phyloP scores from a whole-genome alignment of 768 basidiomycete species.

The Gloeostereum incarnatum region DNA sequence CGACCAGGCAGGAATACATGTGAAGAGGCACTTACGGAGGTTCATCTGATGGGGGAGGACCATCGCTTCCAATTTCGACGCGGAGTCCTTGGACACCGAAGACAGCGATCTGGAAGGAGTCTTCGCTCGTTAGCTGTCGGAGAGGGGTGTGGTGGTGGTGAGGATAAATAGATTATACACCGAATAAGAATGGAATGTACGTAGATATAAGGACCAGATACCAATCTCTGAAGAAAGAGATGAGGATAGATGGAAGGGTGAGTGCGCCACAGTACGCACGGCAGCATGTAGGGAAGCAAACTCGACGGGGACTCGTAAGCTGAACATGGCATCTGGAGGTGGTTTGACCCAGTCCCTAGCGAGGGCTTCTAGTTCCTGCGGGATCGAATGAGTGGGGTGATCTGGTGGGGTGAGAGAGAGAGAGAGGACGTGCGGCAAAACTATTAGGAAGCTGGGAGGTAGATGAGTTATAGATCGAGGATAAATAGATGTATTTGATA shows the following conservation, averaged over 20 bases:
- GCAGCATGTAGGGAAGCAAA: constrained; percentile 80
- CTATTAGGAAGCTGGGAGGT: constrained; percentile 52
- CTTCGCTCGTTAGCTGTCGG: constrained; percentile 62
- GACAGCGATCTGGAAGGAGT: constrained; percentile 84
- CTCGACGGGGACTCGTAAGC: constrained; percentile 78
- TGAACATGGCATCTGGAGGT: constrained; percentile 69
- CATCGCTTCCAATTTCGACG: constrained; percentile 82
- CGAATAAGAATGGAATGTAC: constrained; percentile 36
- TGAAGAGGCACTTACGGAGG: constrained; percentile 53
- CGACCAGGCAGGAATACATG: not conserved
- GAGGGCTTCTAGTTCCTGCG: constrained; percentile 69
- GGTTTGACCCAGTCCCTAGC: constrained; percentile 85
- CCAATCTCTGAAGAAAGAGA: constrained; percentile 46
- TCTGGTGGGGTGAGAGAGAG: not conserved
- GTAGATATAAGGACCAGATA: constrained; percentile 79
- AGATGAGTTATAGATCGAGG: constrained; percentile 9
- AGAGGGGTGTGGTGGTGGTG: constrained; percentile 4
- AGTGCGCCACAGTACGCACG: constrained; percentile 30
- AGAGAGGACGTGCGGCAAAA: constrained; percentile 40
- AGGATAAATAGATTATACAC: too few relatives aligned
- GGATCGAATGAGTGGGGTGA: constrained; percentile 3
- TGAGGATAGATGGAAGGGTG: constrained; percentile 1
- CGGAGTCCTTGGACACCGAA: constrained; percentile 75
- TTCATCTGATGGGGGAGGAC: constrained; percentile 77
- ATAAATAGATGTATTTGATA: constrained; percentile 15